Evolutionary conservation across 192 early-diverging fungal species (phyloP).

Genomic region (Entomortierella parvispora): DNA sequence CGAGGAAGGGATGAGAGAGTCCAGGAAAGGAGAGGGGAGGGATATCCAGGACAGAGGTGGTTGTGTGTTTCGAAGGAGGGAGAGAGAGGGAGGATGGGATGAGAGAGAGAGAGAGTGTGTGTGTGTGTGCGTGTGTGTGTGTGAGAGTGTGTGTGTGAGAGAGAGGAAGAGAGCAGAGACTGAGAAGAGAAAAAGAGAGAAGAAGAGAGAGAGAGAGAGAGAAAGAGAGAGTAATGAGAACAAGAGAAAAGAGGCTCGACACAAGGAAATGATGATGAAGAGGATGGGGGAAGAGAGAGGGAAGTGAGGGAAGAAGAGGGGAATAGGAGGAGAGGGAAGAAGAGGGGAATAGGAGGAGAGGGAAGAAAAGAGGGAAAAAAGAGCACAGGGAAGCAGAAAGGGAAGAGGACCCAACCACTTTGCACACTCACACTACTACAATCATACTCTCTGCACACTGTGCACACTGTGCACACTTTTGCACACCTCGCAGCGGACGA

Average conservation of each 20-base stretch:
- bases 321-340: background rate
- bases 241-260: background rate
- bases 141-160: constrained; percentile 3
- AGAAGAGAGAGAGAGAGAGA: background rate
- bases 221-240: background rate
- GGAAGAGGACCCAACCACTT: too few species aligned
- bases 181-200: background rate
- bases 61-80: background rate
- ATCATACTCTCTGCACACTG: too few species aligned
- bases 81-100: background rate
- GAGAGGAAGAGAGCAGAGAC: background rate
- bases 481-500: too few species aligned
- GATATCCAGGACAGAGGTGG: background rate
- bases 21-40: background rate
- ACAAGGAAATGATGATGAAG: background rate
- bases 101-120: background rate
- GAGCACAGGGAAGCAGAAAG: background rate
- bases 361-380: background rate
- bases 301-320: background rate
- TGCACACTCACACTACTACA: too few species aligned
- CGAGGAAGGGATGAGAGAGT: background rate
- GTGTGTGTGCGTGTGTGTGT: constrained; percentile 1
- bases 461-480: too few species aligned
- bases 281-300: background rate
- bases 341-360: background rate